Evolutionary conservation across 345 rosid species (phyloP).

Genomic region (Garcia nutans): DNA sequence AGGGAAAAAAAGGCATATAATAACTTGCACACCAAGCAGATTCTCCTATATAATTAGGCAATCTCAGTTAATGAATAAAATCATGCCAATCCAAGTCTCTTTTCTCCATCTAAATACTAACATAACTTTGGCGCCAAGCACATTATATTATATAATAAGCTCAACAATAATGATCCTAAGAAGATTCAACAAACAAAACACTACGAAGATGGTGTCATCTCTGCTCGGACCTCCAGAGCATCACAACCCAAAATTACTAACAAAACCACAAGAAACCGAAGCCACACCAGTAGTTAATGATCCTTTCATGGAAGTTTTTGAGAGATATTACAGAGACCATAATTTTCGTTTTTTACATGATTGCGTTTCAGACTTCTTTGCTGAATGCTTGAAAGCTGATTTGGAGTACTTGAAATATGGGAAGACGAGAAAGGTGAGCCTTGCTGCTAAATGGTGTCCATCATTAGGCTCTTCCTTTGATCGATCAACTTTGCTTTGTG

Average conservation of each 20-base stretch:
- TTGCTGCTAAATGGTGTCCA: conserved; percentile 76
- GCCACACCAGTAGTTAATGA: conserved; percentile 16
- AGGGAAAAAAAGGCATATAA: too few species aligned
- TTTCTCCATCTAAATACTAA: too few species aligned
- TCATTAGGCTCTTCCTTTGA: conserved; percentile 59
- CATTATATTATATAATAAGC: too few species aligned
- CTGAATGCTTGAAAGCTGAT: conserved; percentile 35
- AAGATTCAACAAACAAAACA: not conserved
- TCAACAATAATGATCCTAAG: too few species aligned
- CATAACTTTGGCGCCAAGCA: too few species aligned
- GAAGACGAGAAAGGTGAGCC: conserved; percentile 35
- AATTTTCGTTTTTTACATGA: conserved; percentile 51
- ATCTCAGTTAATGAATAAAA: too few species aligned
- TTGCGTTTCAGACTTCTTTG: conserved; percentile 51
- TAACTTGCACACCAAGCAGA: too few species aligned
- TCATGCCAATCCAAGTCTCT: too few species aligned
- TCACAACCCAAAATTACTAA: conserved; percentile 5
- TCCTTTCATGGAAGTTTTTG: conserved; percentile 40
- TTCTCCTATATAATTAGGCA: too few species aligned
- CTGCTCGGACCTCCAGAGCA: conserved; percentile 50
- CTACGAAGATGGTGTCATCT: conserved; percentile 30
- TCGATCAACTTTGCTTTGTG: conserved; percentile 47
- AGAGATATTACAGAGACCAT: conserved; percentile 41
- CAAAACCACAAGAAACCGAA: conserved; percentile 16
- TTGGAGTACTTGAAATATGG: conserved; percentile 31